phyloP scores from a whole-genome alignment of 2,329 filamentous ascomycete species.

The Penicillium sp. region DNA sequence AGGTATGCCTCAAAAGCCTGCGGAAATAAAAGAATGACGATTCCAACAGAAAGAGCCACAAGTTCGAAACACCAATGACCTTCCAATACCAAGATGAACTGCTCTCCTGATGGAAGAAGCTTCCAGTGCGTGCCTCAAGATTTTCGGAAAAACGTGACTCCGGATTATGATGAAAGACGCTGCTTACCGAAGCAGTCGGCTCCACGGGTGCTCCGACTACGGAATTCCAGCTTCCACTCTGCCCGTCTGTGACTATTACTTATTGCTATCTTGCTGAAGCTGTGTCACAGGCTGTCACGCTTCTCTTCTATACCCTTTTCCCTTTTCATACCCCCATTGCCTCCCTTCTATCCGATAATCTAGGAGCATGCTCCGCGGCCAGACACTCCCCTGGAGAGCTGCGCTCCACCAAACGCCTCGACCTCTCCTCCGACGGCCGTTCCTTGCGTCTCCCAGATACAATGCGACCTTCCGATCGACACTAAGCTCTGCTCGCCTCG shows the following conservation, averaged over 20 bases:
- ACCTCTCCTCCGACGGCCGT: conserved; percentile 37
- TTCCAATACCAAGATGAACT: conserved; percentile 9
- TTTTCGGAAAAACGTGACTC: conserved; percentile 35
- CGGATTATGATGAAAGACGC: conserved; percentile 34
- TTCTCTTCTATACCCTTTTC: conserved; percentile 7
- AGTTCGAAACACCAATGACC: conserved; percentile 12
- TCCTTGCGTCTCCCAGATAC: conserved; percentile 34
- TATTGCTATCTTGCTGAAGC: conserved; percentile 12
- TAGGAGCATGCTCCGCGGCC: conserved; percentile 64
- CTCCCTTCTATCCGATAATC: conserved; percentile 15
- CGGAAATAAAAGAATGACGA: conserved; percentile 8
- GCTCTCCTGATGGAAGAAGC: conserved; percentile 30
- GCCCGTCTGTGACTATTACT: conserved; percentile 12
- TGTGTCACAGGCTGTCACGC: conserved; percentile 11
- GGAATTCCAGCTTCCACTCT: conserved; percentile 14
- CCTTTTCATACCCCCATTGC: neutral
- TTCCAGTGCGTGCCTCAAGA: conserved; percentile 35
- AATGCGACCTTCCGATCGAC: conserved; percentile 32
- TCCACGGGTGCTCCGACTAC: conserved; percentile 19
- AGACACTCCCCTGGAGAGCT: conserved; percentile 66
- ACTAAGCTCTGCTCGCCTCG: conserved; percentile 26
- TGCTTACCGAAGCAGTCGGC: conserved; percentile 33
- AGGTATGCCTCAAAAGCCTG: neutral
- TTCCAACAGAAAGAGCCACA: conserved; percentile 5
- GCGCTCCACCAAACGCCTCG: conserved; percentile 56